Evolutionary conservation across 108 stramenopile genomes (phyloP).

Genomic region (Pseudonitzschia pungens): DNA sequence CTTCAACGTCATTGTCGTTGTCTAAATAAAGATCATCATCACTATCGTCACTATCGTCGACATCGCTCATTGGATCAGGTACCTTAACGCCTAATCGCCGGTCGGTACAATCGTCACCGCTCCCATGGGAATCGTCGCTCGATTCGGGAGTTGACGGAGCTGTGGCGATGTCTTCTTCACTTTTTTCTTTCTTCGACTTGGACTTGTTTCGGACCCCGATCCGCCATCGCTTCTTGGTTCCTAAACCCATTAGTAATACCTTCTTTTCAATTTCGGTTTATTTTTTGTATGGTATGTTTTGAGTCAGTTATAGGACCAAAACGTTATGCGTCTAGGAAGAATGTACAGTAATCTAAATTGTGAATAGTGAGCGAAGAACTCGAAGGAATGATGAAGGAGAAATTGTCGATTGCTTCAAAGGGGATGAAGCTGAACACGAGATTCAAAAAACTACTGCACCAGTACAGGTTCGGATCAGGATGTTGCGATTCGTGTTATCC

Average conservation of each 20-base stretch:
- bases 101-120: not conserved
- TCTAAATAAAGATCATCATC: slow-evolving; percentile 2
- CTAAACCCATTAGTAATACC: not conserved
- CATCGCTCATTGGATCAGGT: not conserved
- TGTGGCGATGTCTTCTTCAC: not conserved
- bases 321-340: no score
- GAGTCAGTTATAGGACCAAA: no score
- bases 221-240: slow-evolving; percentile 6
- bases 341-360: no score
- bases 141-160: not conserved
- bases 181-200: not conserved
- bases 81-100: not conserved
- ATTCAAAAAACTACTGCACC: no score
- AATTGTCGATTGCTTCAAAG: no score
- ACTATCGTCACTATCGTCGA: not conserved
- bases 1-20: not conserved
- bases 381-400: no score
- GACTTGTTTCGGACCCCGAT: not conserved
- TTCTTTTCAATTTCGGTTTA: no score
- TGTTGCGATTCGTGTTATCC: no score
- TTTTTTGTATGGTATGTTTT: no score
- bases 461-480: no score
- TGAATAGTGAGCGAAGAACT: no score
- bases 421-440: no score
- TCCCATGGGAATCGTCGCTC: slow-evolving; percentile 2